A percentile compares a stretch with the other conserved stretches of the same genome.
phyloP scores from a whole-genome alignment of 2,329 filamentous ascomycete genomes.

The Fusarium aywerte region DNA sequence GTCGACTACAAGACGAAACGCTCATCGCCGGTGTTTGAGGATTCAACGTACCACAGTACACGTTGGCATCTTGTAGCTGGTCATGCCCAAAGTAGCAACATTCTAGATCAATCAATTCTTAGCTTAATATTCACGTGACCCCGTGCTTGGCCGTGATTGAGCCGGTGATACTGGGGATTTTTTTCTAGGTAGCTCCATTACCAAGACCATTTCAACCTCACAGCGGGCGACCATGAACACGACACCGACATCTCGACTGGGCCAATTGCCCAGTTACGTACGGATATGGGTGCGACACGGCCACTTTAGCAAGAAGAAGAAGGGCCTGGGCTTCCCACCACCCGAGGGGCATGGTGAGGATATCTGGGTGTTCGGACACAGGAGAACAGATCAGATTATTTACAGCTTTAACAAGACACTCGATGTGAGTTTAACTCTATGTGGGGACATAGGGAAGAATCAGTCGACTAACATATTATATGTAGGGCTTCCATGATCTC shows the following conservation, averaged over 20 bases:
- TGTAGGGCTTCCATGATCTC: constrained; percentile 57
- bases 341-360: constrained; percentile 64
- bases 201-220: constrained; percentile 37
- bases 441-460: neutral
- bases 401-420: constrained; percentile 62
- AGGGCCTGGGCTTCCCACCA: constrained; percentile 42
- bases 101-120: neutral
- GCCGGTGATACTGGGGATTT: constrained; percentile 31
- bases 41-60: neutral
- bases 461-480: neutral
- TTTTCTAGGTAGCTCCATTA: constrained; percentile 36
- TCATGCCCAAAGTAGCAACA: neutral
- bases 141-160: constrained; percentile 28
- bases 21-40: neutral
- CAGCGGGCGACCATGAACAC: constrained; percentile 53
- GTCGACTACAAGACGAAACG: no score
- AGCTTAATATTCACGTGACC: constrained; percentile 36
- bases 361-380: constrained; percentile 66
- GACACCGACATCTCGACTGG: constrained; percentile 50
- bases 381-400: constrained; percentile 61
- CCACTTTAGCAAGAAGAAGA: constrained; percentile 42
- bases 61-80: neutral
- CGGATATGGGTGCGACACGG: constrained; percentile 57
- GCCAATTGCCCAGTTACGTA: constrained; percentile 57
- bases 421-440: constrained; percentile 54